Conservation (phyloP, 2,329 filamentous ascomycete species). For the Colletotrichum filicis region DNA sequence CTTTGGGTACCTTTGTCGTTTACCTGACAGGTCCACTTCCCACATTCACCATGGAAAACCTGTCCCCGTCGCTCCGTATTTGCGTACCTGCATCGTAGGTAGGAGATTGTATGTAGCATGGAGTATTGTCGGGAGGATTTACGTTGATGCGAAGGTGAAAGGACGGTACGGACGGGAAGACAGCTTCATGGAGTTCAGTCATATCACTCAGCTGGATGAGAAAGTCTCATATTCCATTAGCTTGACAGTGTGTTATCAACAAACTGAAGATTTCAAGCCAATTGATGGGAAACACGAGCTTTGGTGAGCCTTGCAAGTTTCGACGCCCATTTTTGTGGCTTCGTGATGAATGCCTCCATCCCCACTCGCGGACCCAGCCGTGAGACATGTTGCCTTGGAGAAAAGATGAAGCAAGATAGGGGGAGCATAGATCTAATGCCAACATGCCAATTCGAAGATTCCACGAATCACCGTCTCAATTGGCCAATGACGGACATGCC, state of each 20-base stretch:
- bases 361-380: background rate
- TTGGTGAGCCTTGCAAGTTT: no score
- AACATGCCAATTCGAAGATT: background rate
- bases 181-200: background rate
- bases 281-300: no score
- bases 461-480: background rate
- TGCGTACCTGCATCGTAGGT: no score
- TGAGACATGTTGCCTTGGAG: background rate
- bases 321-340: background rate
- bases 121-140: conserved; percentile 9
- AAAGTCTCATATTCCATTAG: background rate
- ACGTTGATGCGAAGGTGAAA: conserved; percentile 10
- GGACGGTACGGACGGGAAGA: background rate
- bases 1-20: background rate
- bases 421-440: background rate
- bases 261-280: background rate
- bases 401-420: background rate
- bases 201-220: background rate
- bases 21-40: background rate
- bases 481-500: background rate
- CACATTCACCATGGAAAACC: background rate
- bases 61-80: no score
- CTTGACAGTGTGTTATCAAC: background rate
- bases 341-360: background rate
- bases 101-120: no score